Conservation (phyloP, 148 eudicot genomes). For the Linanthus parryae region DNA sequence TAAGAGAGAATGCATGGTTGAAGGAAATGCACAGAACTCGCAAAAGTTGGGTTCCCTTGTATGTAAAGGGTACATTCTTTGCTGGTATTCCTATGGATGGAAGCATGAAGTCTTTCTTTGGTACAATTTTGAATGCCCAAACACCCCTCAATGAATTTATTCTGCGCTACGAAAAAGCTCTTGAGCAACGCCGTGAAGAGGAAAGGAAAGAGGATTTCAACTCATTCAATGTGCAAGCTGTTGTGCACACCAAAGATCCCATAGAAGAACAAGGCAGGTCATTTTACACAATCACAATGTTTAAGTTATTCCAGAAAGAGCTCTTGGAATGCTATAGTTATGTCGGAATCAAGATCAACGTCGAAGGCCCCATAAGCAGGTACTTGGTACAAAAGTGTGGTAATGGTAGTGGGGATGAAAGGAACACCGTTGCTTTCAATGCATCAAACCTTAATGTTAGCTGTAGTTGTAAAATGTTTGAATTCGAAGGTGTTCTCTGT, state of each 20-base stretch:
- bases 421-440: slow-evolving; percentile 53
- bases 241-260: slow-evolving; percentile 46
- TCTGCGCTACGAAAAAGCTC: slow-evolving; percentile 37
- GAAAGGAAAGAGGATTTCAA: slow-evolving; percentile 48
- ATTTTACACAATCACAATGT: slow-evolving; percentile 38
- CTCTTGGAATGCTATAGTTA: slow-evolving; percentile 42
- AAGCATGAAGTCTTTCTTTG: slow-evolving; percentile 37
- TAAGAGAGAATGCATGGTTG: slow-evolving; percentile 41
- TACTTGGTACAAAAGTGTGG: slow-evolving; percentile 46
- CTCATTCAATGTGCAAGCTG: slow-evolving; percentile 42
- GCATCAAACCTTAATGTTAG: slow-evolving; percentile 43
- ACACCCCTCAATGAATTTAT: slow-evolving; percentile 39
- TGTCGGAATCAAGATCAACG: slow-evolving; percentile 42
- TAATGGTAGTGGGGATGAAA: slow-evolving; percentile 43
- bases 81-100: slow-evolving; percentile 54
- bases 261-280: slow-evolving; percentile 51
- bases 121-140: slow-evolving; percentile 29
- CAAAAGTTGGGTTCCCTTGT: slow-evolving; percentile 48
- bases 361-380: slow-evolving; percentile 46
- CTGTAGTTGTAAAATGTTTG: slow-evolving; percentile 61
- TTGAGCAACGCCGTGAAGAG: slow-evolving; percentile 46
- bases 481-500: slow-evolving; percentile 55
- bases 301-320: slow-evolving; percentile 51
- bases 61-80: slow-evolving; percentile 40
- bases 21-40: slow-evolving; percentile 48